These are phyloP conservation scores for Inga leiocalycina DNA, from an alignment of 306 rosid species.

Conservation along the genomic window DNA sequence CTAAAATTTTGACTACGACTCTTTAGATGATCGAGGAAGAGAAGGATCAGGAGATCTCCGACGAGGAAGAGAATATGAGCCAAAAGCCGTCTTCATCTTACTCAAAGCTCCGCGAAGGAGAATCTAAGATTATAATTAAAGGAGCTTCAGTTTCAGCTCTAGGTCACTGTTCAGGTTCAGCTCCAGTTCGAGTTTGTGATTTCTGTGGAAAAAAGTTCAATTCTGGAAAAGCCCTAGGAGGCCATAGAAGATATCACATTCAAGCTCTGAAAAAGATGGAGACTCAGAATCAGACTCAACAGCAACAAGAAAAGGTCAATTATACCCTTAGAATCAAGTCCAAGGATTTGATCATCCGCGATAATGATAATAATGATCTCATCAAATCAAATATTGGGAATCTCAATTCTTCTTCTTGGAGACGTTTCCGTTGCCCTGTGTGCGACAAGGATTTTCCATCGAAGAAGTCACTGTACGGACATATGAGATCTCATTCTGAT, in stretches of 20 bases:
- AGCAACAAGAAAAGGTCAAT: no score
- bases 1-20: not conserved
- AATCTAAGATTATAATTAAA: not conserved
- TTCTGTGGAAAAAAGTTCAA: slow-evolving; percentile 30
- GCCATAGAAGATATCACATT: slow-evolving; percentile 37
- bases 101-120: not conserved
- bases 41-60: not conserved
- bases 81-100: not conserved
- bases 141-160: not conserved
- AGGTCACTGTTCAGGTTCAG: not conserved
- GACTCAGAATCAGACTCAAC: not conserved
- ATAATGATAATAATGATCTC: not conserved
- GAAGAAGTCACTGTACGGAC: slow-evolving; percentile 12
- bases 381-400: not conserved
- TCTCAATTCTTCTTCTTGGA: not conserved
- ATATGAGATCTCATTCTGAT: slow-evolving; percentile 33
- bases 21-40: not conserved
- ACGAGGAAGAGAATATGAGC: not conserved
- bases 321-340: not conserved
- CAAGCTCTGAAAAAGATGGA: not conserved
- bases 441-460: slow-evolving; percentile 24
- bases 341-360: not conserved
- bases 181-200: slow-evolving; percentile 4
- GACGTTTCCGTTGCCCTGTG: not conserved
- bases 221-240: slow-evolving; percentile 39